phyloP scores from a whole-genome alignment of 2,329 filamentous ascomycete species.

The Monosporascus ibericus region DNA sequence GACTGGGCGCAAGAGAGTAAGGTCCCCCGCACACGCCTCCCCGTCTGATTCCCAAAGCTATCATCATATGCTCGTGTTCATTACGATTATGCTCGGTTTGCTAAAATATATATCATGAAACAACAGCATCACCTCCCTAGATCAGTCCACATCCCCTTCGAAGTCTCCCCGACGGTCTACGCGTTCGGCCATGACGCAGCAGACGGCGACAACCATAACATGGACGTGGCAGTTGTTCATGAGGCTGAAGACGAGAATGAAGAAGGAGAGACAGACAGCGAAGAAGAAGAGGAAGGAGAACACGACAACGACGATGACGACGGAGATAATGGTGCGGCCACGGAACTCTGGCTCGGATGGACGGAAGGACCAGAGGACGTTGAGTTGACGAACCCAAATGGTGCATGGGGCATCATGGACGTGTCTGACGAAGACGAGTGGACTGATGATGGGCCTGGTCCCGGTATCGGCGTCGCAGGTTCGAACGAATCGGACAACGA shows the following conservation, averaged over 20 bases:
- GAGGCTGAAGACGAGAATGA: conserved; percentile 4
- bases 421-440: neutral
- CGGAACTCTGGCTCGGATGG: neutral
- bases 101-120: neutral
- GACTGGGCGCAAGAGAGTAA: conserved; percentile 20
- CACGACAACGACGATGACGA: conserved; percentile 12
- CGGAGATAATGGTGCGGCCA: neutral
- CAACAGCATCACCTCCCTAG: conserved; percentile 12
- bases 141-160: conserved; percentile 13
- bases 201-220: conserved; percentile 12
- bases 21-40: neutral
- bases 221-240: conserved; percentile 6
- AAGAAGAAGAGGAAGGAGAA: neutral
- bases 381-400: neutral
- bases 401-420: neutral
- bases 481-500: conserved; percentile 11
- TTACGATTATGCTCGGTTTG: neutral
- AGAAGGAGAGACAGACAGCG: neutral
- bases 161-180: neutral
- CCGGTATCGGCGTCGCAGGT: conserved; percentile 12
- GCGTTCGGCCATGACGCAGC: conserved; percentile 3
- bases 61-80: neutral
- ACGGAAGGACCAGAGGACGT: neutral
- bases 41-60: neutral
- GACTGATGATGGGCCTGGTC: neutral